Evolutionary conservation across 192 early-diverging fungal species (phyloP).

Genomic region (Spizellomyces punctatus): DNA sequence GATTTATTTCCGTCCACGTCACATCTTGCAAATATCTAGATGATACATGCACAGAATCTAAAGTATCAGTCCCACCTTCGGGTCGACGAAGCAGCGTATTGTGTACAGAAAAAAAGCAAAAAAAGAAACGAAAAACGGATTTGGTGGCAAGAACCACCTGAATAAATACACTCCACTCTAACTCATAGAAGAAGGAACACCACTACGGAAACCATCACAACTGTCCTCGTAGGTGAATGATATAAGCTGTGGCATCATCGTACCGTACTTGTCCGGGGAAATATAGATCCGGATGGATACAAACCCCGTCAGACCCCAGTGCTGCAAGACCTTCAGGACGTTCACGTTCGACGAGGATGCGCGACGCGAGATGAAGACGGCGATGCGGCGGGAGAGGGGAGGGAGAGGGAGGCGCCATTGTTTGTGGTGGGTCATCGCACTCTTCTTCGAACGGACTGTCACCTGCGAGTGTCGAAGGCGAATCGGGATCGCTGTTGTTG

Average conservation of each 20-base stretch:
- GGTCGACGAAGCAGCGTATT: too few relatives aligned
- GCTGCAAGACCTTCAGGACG: constrained; percentile 1
- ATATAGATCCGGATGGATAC: constrained; percentile 31
- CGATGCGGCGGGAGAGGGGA: constrained; percentile 2
- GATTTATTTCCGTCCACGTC: too few relatives aligned
- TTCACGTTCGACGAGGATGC: constrained; percentile 24
- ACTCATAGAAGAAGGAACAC: too few relatives aligned
- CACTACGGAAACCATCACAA: too few relatives aligned
- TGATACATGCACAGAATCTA: too few relatives aligned
- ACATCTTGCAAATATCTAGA: too few relatives aligned
- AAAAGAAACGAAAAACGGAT: too few relatives aligned
- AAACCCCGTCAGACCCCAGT: neutral
- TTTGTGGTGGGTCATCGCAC: neutral
- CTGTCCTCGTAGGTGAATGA: constrained; percentile 29
- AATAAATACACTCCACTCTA: too few relatives aligned
- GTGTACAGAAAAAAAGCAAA: too few relatives aligned
- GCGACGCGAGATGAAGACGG: constrained; percentile 18
- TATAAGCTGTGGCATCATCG: constrained; percentile 51
- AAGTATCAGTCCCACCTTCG: too few relatives aligned
- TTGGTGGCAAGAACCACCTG: too few relatives aligned
- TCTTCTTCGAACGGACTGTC: neutral
- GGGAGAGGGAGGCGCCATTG: neutral
- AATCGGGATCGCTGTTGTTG: neutral
- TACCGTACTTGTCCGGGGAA: constrained; percentile 39
- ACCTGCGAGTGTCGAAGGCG: neutral